Conservation (phyloP, 345 rosid genomes). For the Stellera chamaejasme region DNA sequence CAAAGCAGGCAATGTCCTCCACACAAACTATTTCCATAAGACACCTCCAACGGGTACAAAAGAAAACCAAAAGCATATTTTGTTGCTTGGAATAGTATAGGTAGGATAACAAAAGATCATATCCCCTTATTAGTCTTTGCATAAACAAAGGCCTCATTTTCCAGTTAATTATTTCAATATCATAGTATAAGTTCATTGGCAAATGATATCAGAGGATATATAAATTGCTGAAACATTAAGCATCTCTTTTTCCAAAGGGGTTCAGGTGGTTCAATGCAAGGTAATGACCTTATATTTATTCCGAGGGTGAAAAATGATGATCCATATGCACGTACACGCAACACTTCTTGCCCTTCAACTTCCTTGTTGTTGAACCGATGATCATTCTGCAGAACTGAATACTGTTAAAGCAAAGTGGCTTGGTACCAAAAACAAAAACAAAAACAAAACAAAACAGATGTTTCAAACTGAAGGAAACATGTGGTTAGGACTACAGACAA, state of each 20-base stretch:
- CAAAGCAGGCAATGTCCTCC: too few relatives aligned
- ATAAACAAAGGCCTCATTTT: too few relatives aligned
- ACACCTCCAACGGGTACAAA: too few relatives aligned
- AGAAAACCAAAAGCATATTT: too few relatives aligned
- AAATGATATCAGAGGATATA: not conserved
- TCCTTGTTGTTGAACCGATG: constrained; percentile 29
- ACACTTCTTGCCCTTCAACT: constrained; percentile 57
- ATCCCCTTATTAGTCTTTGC: too few relatives aligned
- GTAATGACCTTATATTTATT: constrained; percentile 68
- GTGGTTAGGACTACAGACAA: not conserved
- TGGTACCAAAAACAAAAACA: constrained; percentile 7
- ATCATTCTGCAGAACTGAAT: constrained; percentile 43
- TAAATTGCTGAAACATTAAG: not conserved
- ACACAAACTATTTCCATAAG: too few relatives aligned
- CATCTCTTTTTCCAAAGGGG: too few relatives aligned
- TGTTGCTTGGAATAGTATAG: too few relatives aligned
- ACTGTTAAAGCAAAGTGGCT: constrained; percentile 7
- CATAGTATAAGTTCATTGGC: not conserved
- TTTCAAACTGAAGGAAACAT: not conserved
- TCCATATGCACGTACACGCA: constrained; percentile 85
- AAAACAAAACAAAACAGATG: too few relatives aligned
- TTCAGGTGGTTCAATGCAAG: not conserved
- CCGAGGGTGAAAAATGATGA: constrained; percentile 83
- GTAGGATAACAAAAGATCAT: too few relatives aligned
- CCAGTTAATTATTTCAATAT: not conserved